Evolutionary conservation across 2,329 filamentous ascomycete species (phyloP).

Genomic region (Talaromyces amestolkiae): DNA sequence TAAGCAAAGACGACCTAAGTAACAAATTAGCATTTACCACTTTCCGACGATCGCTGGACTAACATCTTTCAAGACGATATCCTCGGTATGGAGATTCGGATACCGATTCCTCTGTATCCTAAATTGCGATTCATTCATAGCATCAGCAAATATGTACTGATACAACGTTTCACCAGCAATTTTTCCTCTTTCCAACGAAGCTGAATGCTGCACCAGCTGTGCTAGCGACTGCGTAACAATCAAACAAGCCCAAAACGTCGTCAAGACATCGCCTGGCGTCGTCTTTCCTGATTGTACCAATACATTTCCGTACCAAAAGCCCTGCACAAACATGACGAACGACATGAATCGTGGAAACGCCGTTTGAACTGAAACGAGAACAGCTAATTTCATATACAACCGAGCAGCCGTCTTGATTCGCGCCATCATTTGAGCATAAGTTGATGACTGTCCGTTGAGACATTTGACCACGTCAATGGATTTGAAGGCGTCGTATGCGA

Average conservation of each 20-base stretch:
- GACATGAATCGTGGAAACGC: slow-evolving; percentile 72
- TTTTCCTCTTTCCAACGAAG: slow-evolving; percentile 76
- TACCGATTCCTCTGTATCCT: slow-evolving; percentile 27
- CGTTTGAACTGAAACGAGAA: slow-evolving; percentile 68
- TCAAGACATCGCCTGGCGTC: slow-evolving; percentile 67
- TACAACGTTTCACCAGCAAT: slow-evolving; percentile 66
- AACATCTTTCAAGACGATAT: slow-evolving; percentile 69
- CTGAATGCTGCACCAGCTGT: slow-evolving; percentile 69
- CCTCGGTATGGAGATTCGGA: slow-evolving; percentile 55
- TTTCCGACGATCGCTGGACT: slow-evolving; percentile 17
- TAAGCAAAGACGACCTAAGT: slow-evolving; percentile 76
- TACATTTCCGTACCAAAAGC: slow-evolving; percentile 81
- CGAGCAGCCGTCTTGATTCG: slow-evolving; percentile 58
- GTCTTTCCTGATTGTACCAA: slow-evolving; percentile 62
- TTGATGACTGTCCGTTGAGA: slow-evolving; percentile 72
- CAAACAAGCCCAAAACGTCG: slow-evolving; percentile 80
- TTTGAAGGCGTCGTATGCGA: slow-evolving; percentile 65
- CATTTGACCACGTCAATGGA: slow-evolving; percentile 84
- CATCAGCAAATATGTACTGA: slow-evolving; percentile 39
- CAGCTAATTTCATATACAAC: slow-evolving; percentile 67
- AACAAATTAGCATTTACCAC: neutral
- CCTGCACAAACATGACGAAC: slow-evolving; percentile 76
- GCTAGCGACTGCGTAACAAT: slow-evolving; percentile 74
- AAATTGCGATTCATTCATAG: slow-evolving; percentile 17
- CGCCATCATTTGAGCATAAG: slow-evolving; percentile 63